Conservation (phyloP, 768 basidiomycete species). For the Tylopilus plumbeoviolaceoides region DNA sequence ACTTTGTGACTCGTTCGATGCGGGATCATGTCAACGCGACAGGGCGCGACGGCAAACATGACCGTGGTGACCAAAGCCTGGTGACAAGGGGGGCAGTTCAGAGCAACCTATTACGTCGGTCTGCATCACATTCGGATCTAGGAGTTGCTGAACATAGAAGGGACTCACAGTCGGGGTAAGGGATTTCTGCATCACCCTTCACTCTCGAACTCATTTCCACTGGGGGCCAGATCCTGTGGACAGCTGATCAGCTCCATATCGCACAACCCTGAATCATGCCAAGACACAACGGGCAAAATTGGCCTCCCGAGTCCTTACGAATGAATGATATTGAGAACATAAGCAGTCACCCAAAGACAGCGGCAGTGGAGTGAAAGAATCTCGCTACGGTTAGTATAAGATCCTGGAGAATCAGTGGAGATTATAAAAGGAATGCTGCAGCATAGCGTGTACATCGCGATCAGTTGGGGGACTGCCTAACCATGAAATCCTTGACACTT, state of each 20-base stretch:
- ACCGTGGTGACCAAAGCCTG: not conserved
- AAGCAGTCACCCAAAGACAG: not conserved
- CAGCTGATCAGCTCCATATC: not conserved
- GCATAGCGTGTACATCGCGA: not conserved
- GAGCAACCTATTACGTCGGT: not conserved
- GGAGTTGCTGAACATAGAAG: not conserved
- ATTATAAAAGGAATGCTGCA: not conserved
- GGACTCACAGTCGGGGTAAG: not conserved
- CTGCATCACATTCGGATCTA: not conserved
- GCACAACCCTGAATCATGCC: not conserved
- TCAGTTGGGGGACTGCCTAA: not conserved
- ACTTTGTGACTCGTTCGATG: not conserved
- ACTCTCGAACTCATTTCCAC: not conserved
- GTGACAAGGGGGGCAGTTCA: conserved; percentile 4
- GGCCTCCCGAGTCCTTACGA: conserved; percentile 9
- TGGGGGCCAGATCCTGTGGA: not conserved
- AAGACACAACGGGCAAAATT: conserved; percentile 6
- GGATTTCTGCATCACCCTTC: not conserved
- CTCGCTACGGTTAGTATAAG: not conserved
- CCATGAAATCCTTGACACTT: conserved; percentile 6
- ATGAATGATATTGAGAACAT: not conserved
- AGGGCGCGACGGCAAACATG: not conserved
- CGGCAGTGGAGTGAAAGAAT: not conserved
- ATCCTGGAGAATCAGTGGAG: no score
- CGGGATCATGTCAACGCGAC: not conserved